Base-by-base conservation (phyloP, 148 eudicot species). In the Chenopodium berlandieri region DNA sequence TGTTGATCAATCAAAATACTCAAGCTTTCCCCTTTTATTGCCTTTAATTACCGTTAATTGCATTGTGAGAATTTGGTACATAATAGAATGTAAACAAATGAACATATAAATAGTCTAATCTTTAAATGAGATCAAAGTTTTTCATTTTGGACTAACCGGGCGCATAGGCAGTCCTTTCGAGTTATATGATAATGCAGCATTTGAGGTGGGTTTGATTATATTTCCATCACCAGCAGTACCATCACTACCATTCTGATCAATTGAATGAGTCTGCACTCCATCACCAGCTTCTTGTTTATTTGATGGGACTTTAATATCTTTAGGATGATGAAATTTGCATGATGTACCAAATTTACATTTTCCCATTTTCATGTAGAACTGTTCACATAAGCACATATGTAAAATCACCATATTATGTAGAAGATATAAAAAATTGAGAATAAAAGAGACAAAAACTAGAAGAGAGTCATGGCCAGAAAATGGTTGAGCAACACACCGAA, bases 261-360 rank as follows among this genome's bases (percentile, higher is more conserved):
- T 78, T 54, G 85, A 64, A 54, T 47, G 86, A 82, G 77, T 65
- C 77, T 90, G 88, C 40, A 77, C 90, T 54, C 68, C 84, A 75
- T 40, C 70, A 66, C 78, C 80, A 86, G 80, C 83, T 79, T 82
- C 93, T 73, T 78, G 87, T 85, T 73, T 88, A 83, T 86, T 81
- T 82, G 87, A 73, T 83, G 88, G 88, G 73, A 92, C 73, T 76
- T 84, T 84, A 75, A 94, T 84, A 81, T 88, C 92, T 88, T 85
- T 96, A 67, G 99, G 99, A 83, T 96, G 99, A 85, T 96, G 93
- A 81, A 90, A 96, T 90, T 89, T 96, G 94, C 99, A 96, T 56
- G 90, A 80, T 58, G 84, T 78, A 31, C 98, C 98, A 87, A 92
- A 96, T 86, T 92, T 96, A 84, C 99, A 96, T 66, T 83, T 89